Conservation (phyloP, 1,284 basidiomycete species). For the Paramarasmius palmivorus region DNA sequence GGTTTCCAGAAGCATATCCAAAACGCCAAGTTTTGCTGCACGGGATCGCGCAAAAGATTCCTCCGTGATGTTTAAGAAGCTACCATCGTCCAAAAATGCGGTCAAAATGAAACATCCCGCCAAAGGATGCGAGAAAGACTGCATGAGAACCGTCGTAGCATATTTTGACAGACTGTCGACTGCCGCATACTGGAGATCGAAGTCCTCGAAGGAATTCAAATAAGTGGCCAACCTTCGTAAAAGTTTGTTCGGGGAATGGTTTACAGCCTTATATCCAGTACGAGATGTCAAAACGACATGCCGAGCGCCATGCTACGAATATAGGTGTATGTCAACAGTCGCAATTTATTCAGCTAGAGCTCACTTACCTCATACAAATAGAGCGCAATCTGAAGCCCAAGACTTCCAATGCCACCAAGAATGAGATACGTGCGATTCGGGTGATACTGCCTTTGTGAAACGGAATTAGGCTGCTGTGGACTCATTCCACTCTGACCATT, state of each 20-base stretch:
- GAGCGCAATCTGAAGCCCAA: constrained; percentile 35
- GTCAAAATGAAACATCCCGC: constrained; percentile 38
- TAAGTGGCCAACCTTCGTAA: constrained; percentile 29
- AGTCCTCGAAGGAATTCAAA: constrained; percentile 27
- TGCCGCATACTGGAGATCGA: constrained; percentile 27
- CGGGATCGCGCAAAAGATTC: constrained; percentile 30
- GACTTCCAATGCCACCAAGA: constrained; percentile 33
- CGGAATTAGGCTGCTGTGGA: neutral
- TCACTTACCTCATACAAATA: constrained; percentile 38
- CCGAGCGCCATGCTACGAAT: constrained; percentile 37
- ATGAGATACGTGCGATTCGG: constrained; percentile 21
- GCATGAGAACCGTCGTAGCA: constrained; percentile 22
- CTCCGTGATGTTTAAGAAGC: constrained; percentile 30
- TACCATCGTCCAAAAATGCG: constrained; percentile 30
- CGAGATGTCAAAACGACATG: constrained; percentile 39
- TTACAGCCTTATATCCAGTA: constrained; percentile 27
- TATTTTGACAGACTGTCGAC: constrained; percentile 29
- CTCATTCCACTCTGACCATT: too few species aligned
- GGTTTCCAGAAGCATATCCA: constrained; percentile 24
- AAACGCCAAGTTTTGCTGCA: constrained; percentile 30
- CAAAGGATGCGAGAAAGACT: constrained; percentile 3
- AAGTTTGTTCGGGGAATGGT: constrained; percentile 12
- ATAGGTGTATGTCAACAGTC: neutral
- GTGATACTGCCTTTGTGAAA: constrained; percentile 11
- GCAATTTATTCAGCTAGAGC: neutral